Base-by-base conservation (phyloP, 495 filamentous ascomycete species). In the Margaritispora aquatica region DNA sequence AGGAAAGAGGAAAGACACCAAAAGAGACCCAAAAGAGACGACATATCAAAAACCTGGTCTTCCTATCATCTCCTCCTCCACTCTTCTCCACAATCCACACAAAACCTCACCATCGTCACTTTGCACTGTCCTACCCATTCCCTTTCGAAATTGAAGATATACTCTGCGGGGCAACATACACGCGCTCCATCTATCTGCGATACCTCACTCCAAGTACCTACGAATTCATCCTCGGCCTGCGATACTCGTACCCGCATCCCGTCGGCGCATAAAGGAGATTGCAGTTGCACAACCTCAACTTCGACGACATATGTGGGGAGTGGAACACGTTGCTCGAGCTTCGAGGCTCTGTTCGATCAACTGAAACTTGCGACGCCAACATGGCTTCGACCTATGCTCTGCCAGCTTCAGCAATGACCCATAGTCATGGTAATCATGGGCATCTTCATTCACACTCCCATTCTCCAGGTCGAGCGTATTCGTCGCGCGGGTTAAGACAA, bases 341-440 rank as follows among this genome's bases (percentile, higher is more conserved):
- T 62, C 51, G 52, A 51, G 38, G 61, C 57, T 66, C 61, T 50
- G 63, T 55, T 21, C 11, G 13, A 53, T 2, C 36, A 50, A 17
- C 23, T 29, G 29, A 44, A 55, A 31, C 38, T 53, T 5, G 26
- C 13, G 23, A 53, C 17, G 17, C 2, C n/a, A 59, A 19, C 22
- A 80, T 80, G 77, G 72, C 74, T 29, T 73, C 80, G 13, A 74
- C 78, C 1, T 82, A 80, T 63, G 75, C 74, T 44, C 70, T 80
- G 27, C 79, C 79, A 27, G 71, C 74, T 38, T 70, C 79, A 34
- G 70, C 77, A 22, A 66, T 81, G 50, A 69, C 75, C 17, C 71
- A 78, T 46, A 66, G 63, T 51, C 73, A 77, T 66, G 65, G 70
- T 26, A 70, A 73, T 38, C 71, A 70, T 61, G 67, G 65, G 7